Evolutionary conservation across 192 early-diverging fungal genomes (phyloP).

Genomic region (Cetraspora pellucida): DNA sequence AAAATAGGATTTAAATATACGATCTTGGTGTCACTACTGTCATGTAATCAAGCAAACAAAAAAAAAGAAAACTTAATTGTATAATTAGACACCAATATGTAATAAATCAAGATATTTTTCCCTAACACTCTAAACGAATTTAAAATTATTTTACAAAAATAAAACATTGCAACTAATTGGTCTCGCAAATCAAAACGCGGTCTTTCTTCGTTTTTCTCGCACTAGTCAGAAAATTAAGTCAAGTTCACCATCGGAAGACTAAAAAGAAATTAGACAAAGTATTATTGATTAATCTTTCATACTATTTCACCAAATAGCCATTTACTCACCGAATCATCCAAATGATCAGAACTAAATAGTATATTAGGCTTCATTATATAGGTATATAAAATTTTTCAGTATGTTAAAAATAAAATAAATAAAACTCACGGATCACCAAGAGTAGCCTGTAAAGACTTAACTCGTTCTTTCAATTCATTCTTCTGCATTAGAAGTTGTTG

Average conservation of each 20-base stretch:
- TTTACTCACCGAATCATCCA: conserved; percentile 28
- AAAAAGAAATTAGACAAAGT: background rate
- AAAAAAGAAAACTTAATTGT: too few relatives aligned
- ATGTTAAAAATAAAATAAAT: conserved; percentile 9
- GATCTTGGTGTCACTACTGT: too few relatives aligned
- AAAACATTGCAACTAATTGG: background rate
- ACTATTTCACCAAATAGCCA: background rate
- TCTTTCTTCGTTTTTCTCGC: conserved; percentile 11
- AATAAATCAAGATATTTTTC: too few relatives aligned
- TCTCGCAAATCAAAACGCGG: background rate
- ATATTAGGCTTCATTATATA: too few relatives aligned
- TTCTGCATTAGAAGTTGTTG: conserved; percentile 66
- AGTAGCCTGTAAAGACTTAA: conserved; percentile 51
- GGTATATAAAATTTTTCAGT: background rate
- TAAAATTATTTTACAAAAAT: too few relatives aligned
- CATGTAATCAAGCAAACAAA: too few relatives aligned
- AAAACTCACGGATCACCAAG: conserved; percentile 52
- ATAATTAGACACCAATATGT: too few relatives aligned
- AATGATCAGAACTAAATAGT: conserved; percentile 6
- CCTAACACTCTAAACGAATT: too few relatives aligned
- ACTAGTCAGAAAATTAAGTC: conserved; percentile 24
- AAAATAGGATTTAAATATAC: too few relatives aligned
- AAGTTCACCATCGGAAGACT: conserved; percentile 21
- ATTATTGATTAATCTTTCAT: background rate
- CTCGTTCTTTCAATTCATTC: conserved; percentile 56